These are phyloP conservation scores for Rubia yunnanensis DNA, from an alignment of 257 asterid genomes.

Conservation along the genomic window DNA sequence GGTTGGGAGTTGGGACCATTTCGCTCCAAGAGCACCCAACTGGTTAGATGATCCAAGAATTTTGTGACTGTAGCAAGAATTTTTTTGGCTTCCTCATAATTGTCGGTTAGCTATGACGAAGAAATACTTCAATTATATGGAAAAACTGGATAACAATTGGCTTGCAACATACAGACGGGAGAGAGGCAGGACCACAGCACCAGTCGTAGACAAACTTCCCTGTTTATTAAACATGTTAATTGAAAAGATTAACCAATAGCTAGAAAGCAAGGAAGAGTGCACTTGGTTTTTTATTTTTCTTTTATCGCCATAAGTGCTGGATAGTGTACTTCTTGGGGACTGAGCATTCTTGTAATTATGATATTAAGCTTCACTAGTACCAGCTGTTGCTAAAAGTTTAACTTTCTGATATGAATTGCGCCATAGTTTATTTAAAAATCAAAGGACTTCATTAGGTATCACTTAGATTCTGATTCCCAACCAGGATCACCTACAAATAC, in stretches of 20 bases:
- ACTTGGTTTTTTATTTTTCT: background rate
- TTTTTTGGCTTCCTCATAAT: background rate
- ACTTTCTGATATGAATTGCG: background rate
- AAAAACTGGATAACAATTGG: background rate
- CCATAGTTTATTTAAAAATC: background rate
- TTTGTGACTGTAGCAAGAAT: background rate
- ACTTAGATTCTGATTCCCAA: background rate
- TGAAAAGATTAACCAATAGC: background rate
- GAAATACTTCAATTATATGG: background rate
- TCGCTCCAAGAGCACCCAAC: background rate
- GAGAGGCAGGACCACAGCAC: constrained; percentile 5
- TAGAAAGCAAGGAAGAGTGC: background rate
- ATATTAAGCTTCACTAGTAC: background rate
- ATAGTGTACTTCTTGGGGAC: background rate
- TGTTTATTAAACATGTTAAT: background rate
- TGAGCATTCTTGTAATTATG: background rate
- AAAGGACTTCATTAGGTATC: background rate
- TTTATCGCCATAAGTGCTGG: background rate
- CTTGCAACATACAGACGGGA: background rate
- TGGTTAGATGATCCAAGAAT: background rate
- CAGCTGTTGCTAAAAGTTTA: background rate
- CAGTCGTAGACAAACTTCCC: background rate
- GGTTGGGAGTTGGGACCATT: constrained; percentile 7
- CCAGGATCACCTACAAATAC: background rate
- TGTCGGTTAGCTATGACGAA: constrained; percentile 1